Evolutionary conservation across 805 yeast genomes (phyloP).

Genomic region (Wickerhamiella nectarea): DNA sequence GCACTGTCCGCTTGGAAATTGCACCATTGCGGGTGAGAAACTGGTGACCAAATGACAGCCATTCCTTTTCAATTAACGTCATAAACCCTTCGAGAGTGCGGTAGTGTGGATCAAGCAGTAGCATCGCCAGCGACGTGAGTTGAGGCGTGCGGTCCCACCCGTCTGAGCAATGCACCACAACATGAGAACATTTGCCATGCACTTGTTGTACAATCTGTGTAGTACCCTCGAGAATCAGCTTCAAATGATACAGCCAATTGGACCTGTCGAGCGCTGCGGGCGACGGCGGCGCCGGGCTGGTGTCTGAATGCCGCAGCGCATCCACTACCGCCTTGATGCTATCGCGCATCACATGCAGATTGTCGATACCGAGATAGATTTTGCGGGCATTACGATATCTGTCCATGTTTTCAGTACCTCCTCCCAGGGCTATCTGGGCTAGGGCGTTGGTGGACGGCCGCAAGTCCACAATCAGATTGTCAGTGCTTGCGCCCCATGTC

Average conservation of each 20-base stretch:
- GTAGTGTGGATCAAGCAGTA: conserved; percentile 81
- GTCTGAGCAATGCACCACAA: conserved; percentile 87
- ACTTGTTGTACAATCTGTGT: conserved; percentile 71
- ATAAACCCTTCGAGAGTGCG: conserved; percentile 82
- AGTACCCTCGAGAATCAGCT: conserved; percentile 57
- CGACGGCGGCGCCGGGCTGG: conserved; percentile 37
- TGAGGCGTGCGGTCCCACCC: conserved; percentile 99
- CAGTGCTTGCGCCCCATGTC: conserved; percentile 27
- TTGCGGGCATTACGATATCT: conserved; percentile 60
- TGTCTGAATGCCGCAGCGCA: conserved; percentile 54
- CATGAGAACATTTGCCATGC: conserved; percentile 67
- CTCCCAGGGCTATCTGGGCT: conserved; percentile 94
- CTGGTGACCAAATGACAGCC: conserved; percentile 89
- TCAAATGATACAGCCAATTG: conserved; percentile 66
- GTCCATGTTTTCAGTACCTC: conserved; percentile 93
- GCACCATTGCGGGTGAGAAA: conserved; percentile 71
- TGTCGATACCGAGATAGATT: conserved; percentile 79
- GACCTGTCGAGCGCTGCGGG: conserved; percentile 47
- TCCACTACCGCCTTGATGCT: conserved; percentile 51
- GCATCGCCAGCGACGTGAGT: conserved; percentile 64
- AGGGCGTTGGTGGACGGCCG: conserved; percentile 88
- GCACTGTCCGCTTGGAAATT: conserved; percentile 17
- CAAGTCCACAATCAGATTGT: conserved; percentile 73
- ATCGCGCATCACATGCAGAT: conserved; percentile 90
- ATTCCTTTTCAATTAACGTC: conserved; percentile 77